phyloP scores from a whole-genome alignment of 129 eudicot genomes.

The Flaveria bidentis region DNA sequence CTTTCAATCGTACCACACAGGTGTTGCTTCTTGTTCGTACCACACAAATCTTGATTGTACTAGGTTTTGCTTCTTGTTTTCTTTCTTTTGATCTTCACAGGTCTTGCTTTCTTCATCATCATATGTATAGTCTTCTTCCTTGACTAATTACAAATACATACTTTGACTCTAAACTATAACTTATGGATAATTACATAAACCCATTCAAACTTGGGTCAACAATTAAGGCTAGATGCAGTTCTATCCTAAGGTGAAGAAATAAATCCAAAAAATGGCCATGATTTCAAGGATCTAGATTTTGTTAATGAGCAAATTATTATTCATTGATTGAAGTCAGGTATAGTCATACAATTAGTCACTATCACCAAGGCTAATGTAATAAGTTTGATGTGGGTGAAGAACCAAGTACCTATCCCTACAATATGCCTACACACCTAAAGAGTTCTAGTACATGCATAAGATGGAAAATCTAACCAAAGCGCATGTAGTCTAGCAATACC shows the following conservation, averaged over 20 bases:
- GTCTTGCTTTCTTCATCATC: too few relatives aligned
- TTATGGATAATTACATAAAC: too few relatives aligned
- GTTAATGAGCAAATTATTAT: neutral
- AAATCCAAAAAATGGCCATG: neutral
- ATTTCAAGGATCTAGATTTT: neutral
- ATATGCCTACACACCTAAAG: neutral
- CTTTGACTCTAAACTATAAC: too few relatives aligned
- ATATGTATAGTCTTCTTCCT: too few relatives aligned
- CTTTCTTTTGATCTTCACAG: too few relatives aligned
- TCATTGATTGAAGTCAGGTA: neutral
- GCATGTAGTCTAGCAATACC: too few relatives aligned
- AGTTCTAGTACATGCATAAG: neutral
- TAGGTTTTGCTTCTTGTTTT: too few relatives aligned
- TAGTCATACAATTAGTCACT: neutral
- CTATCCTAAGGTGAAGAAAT: neutral
- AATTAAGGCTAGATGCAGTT: neutral
- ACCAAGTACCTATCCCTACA: neutral
- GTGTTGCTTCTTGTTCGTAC: too few relatives aligned
- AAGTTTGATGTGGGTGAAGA: neutral
- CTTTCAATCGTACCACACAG: too few relatives aligned
- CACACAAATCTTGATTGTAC: too few relatives aligned
- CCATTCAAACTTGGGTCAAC: too few relatives aligned
- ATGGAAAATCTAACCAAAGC: neutral
- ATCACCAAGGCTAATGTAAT: neutral
- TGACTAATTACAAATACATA: too few relatives aligned